A percentile compares a stretch with the other conserved stretches of the same genome.
Evolutionary conservation across 1,139 yeast genomes (phyloP).

Genomic region (Sugiyamaella paludigena): DNA sequence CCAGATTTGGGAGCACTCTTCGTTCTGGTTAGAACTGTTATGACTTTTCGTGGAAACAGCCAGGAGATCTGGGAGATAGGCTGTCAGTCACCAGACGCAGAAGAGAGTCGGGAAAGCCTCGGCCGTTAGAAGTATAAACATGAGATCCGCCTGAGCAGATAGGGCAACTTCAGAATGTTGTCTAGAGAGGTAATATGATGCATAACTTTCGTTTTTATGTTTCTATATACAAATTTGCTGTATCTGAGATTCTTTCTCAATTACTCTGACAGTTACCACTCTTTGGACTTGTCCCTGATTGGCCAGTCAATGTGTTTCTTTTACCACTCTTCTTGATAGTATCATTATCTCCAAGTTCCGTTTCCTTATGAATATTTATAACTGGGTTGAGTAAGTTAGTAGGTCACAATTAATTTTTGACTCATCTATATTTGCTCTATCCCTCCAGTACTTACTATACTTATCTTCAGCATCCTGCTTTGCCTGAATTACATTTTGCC

Average conservation of each 20-base stretch:
- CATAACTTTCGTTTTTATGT: not conserved
- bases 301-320: conserved; percentile 14
- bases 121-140: no score
- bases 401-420: no score
- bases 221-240: not conserved
- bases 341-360: conserved; percentile 90
- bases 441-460: conserved; percentile 35
- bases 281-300: conserved; percentile 9
- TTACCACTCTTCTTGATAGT: conserved; percentile 41
- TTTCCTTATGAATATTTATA: conserved; percentile 71
- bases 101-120: no score
- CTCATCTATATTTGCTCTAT: no score
- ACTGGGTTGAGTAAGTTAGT: conserved; percentile 21
- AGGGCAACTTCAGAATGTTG: no score
- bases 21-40: no score
- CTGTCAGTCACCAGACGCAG: no score
- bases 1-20: no score
- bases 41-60: no score
- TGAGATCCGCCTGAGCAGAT: no score
- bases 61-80: no score
- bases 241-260: not conserved
- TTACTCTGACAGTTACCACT: conserved; percentile 2
- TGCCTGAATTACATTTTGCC: conserved; percentile 84
- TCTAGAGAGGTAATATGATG: no score
- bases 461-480: conserved; percentile 45